Base-by-base conservation (phyloP, 305 asterid genomes). In the Fraxinus sp. region DNA sequence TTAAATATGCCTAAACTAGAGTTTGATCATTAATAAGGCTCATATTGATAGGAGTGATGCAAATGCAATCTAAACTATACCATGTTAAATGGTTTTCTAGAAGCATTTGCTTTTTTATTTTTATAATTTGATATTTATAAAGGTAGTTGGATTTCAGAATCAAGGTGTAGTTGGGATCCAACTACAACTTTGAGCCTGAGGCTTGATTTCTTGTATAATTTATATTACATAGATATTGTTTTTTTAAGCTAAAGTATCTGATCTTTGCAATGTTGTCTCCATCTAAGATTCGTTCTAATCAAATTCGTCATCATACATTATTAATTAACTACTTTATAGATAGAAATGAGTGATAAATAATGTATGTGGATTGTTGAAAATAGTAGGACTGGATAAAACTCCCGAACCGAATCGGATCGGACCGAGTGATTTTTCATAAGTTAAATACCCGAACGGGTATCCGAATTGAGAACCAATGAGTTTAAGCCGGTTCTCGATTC, bases 131-230 rank as follows among this genome's bases (percentile, higher is more conserved):
- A 74, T 82, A 73, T 64, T 68, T 73, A 78, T 80, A 44, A 20
- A 78, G 80, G 83, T 80, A 79, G 86, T 57, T 55, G 83, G 89
- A 84, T 84, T 76, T 77, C 80, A 81, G 81, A 76, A 87, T 83
- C 88, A 72, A 82, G 80, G 83, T 80, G 79, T 81, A 83, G 82
- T 66, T 81, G 84, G 77, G 77, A 84, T 85, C 81, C 85, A 76
- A 87, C 41, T 85, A 87, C 72, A 84, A 78, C 82, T 80, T 84
- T 80, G 74, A 66, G 78, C 64, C 77, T 80, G 74, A 66, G 78
- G 72, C 77, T 75, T 76, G 82, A 83, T 74, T 80, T 28, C 14
- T 68, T 78, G 77, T 72, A 46, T 73, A 57, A 80, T 18, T 33
- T 82, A 78, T 78, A 71, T 79, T 57, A 77, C 72, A 46, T 7